Percentiles rank a stretch among this genome's conserved stretches.
Conservation (phyloP, 2,329 filamentous ascomycete genomes). For the Colletotrichum truncatum region DNA sequence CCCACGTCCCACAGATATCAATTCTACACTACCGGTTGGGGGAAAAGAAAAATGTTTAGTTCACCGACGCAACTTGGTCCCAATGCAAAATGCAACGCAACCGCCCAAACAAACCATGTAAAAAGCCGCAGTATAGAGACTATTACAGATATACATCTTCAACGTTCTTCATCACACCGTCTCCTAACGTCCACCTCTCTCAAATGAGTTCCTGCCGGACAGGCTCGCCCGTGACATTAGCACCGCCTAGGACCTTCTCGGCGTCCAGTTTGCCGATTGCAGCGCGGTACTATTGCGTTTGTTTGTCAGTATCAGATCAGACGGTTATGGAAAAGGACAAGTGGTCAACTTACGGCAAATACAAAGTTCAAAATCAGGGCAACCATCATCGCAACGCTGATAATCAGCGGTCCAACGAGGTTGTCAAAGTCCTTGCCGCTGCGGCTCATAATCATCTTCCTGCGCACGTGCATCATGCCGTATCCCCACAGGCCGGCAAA, state of each 20-base stretch:
- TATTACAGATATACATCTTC: neutral
- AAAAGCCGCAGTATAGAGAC: neutral
- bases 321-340: neutral
- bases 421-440: slow-evolving; percentile 96
- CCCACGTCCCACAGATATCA: neutral
- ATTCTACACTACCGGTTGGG: neutral
- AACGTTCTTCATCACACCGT: neutral
- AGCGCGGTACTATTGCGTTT: slow-evolving; percentile 22
- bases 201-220: slow-evolving; percentile 42
- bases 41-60: neutral
- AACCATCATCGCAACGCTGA: slow-evolving; percentile 80
- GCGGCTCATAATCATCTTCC: slow-evolving; percentile 81
- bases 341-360: slow-evolving; percentile 72
- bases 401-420: slow-evolving; percentile 82
- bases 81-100: neutral
- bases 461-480: slow-evolving; percentile 78
- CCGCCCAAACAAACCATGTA: neutral
- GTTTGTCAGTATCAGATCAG: neutral
- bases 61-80: no score
- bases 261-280: slow-evolving; percentile 23
- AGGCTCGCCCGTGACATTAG: slow-evolving; percentile 8
- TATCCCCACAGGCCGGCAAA: slow-evolving; percentile 92
- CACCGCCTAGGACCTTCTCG: neutral
- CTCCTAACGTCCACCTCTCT: no score
- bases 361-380: slow-evolving; percentile 88